Evolutionary conservation across 2,329 filamentous ascomycete species (phyloP), one percentile per base, ranked within the genome.

Genomic region (Trichoderma sp.): DNA sequence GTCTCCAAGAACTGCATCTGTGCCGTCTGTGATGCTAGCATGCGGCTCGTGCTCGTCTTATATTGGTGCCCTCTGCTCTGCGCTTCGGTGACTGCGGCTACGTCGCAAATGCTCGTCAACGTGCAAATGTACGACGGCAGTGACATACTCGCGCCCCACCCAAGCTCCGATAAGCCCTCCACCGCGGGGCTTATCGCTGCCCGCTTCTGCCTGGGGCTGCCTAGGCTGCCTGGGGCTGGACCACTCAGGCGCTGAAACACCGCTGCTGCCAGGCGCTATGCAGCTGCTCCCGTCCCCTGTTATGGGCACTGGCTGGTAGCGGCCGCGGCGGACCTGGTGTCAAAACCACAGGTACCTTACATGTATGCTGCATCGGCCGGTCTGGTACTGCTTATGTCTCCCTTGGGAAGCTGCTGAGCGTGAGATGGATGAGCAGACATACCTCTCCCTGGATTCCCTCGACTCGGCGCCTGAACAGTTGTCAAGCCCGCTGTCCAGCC

Each of bases 91-190:
- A 57, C 55, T 8, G 27, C 57, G 37, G n/a, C 57, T 40, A 33
- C 57, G 43, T 60, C 8, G 33, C 33, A 43, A 49, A 49, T 49
- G 24, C 47, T 49, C 47, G 21, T 13, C 8, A 14, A 49, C 21
- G 11, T 49, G 21, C 55, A n/a, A 57, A 8, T 19, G 29, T 35
- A 27, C 47, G 47, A 49, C n/a, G 33, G 13, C 65, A 68, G 65
- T 68, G 65, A 68, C 65, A 68, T 52, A 27, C 37, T 40, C 59
- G 43, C 10, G 37, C 57, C 68, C 70, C 70, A 70, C 68, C 14
- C 6, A 57, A 71, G 70, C 70, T 71, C 33, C 70, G 63, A 70
- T 70, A 70, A 70, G 70, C 58, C 49, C n/a, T 33, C 53, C 57
- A 55, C 52, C 53, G 64, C 37, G 58, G 35, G 59, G 70, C 63